phyloP scores from a whole-genome alignment of 495 filamentous ascomycete species.

The Podospora didyma region DNA sequence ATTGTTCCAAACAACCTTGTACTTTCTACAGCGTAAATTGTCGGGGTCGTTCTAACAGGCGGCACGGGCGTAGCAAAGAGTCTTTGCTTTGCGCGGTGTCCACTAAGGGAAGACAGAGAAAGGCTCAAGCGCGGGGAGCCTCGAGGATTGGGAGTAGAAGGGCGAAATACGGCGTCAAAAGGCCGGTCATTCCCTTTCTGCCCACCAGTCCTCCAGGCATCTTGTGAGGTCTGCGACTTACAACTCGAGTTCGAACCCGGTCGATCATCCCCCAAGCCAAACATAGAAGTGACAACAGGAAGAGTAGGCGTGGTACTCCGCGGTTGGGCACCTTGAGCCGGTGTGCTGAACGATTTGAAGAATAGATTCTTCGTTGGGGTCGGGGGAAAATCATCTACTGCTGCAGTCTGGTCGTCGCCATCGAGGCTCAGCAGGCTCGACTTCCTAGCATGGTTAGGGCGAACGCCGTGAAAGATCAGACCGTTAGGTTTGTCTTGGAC shows the following conservation, averaged over 20 bases:
- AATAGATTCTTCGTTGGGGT: constrained; percentile 81
- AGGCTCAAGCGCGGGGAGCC: constrained; percentile 14
- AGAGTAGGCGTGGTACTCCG: constrained; percentile 25
- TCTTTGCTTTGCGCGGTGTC: constrained; percentile 7
- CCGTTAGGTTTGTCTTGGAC: constrained; percentile 50
- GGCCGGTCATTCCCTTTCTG: constrained; percentile 15
- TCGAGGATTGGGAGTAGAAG: constrained; percentile 15
- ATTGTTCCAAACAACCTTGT: constrained; percentile 16
- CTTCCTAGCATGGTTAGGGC: constrained; percentile 50
- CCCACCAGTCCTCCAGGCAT: constrained; percentile 6
- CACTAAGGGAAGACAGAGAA: constrained; percentile 17
- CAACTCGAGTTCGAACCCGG: constrained; percentile 27
- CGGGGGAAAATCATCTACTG: constrained; percentile 74
- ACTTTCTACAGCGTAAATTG: background rate
- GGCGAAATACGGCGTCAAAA: constrained; percentile 12
- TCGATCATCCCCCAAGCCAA: constrained; percentile 16
- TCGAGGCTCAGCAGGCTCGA: constrained; percentile 75
- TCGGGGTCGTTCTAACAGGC: constrained; percentile 6
- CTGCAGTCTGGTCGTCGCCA: constrained; percentile 59
- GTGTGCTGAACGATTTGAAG: constrained; percentile 23
- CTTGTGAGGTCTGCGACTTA: constrained; percentile 38
- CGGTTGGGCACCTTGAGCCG: constrained; percentile 19
- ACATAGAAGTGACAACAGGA: constrained; percentile 21
- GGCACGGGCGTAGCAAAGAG: constrained; percentile 16
- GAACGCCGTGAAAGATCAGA: constrained; percentile 35